Evolutionary conservation across 2,329 filamentous ascomycete genomes (phyloP), one percentile per base, ranked within the genome.

Genomic region (Fusarium sacchari): DNA sequence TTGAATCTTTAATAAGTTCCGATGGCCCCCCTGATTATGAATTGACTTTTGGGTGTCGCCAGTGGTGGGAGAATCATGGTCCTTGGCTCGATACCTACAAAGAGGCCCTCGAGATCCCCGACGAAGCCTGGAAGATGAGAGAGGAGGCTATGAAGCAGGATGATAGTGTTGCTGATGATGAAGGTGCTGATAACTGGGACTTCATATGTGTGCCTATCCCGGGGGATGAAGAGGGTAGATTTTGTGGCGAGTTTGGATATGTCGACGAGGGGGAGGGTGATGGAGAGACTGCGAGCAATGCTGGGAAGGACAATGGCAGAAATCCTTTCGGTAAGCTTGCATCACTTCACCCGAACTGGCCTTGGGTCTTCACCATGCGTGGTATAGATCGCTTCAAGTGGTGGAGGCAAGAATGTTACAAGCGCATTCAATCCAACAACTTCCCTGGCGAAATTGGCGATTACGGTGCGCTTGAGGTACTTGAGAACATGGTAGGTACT

Each of bases 401-500:
- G 75, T 79, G 77, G 76, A 7, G 42, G 5, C 60, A 64, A 14
- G 77, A 78, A 34, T 50, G 62, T 22, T 28, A 60, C 40, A 77
- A 78, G 44, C 67, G 66, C 22, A n/a, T n/a, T n/a, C n/a, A n/a
- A n/a, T n/a, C n/a, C n/a, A n/a, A n/a, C n/a, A n/a, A n/a, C n/a
- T n/a, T n/a, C n/a, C n/a, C n/a, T n/a, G n/a, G n/a, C n/a, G n/a
- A n/a, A n/a, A n/a, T n/a, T n/a, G n/a, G n/a, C n/a, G 77, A 65
- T 7, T 86, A 84, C 49, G 85, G 85, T 3, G 58, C 77, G 13
- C 46, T 86, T 1, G 84, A 87, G 76, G 71, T 84, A 0, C 30
- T 86, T 9, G 79, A 87, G 73, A 87, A 86, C 58, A 58, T 74
- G n/a, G n/a, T n/a, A n/a, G n/a, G n/a, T n/a, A n/a, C n/a, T n/a